Base-by-base conservation (phyloP, 2,329 filamentous ascomycete species). In the Fusarium sublunatum region DNA sequence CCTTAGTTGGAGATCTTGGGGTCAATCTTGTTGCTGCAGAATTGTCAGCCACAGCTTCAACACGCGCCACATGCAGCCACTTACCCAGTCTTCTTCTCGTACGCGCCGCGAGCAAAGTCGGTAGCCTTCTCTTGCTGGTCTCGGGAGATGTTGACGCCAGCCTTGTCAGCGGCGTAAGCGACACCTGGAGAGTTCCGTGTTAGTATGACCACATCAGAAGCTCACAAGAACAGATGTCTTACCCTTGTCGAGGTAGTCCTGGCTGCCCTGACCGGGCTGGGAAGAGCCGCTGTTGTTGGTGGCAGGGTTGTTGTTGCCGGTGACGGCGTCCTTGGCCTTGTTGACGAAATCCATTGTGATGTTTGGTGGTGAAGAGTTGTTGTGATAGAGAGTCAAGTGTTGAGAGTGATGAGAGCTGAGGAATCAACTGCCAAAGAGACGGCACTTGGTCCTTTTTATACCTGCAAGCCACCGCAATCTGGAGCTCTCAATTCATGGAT, bases 161-260 rank as follows among this genome's bases (percentile, higher is more conserved):
- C 65, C 70, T 78, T 77, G 55, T 76, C 72, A 62, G 72, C 58
- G 24, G 32, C 68, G 46, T 67, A 62, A 41, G 58, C 64, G 35
- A 77, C 73, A 26, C 68, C 76, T 78, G 32, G 3, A 31, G 25
- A 34, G 11, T 19, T 19, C 11, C 7, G 12, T 11, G 32, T 50
- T 28, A 57, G 25, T 36, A 19, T 15, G n/a, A 13, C 12, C 2
- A n/a, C 32, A 24, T 5, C 26, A 43, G 7, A 2, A 41, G 10
- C 25, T 24, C 3, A 3, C 4, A 1, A n/a, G 8, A 9, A 19
- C 19, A 19, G 19, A 9, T 26, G 6, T 36, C 67, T 22, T 58
- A 79, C 77, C 75, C 73, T 78, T 79, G 66, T 79, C 77, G 3
- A 73, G 65, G 56, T 77, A 77, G 62, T 80, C 78, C 28, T 72